A percentile compares a stretch with the other conserved stretches of the same genome.
Conservation (phyloP, 2,329 filamentous ascomycete species). For the Emergomyces orientalis region DNA sequence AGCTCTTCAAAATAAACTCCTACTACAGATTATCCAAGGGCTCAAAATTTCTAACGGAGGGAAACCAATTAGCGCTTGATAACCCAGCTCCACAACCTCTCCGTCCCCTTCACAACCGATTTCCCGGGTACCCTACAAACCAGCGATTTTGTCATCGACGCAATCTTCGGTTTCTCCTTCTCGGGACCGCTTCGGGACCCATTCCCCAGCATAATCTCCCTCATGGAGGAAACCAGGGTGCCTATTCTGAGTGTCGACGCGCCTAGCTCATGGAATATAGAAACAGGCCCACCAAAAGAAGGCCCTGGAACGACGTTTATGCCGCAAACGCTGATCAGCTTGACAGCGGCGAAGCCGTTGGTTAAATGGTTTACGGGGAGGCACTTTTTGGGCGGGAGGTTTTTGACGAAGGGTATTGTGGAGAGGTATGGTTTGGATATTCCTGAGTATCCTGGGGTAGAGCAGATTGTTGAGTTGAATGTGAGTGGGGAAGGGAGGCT, state of each 20-base stretch:
- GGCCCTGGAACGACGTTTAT: conserved; percentile 65
- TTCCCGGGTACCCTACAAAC: conserved; percentile 58
- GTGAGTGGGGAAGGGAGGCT: conserved; percentile 31
- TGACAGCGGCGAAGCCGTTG: conserved; percentile 89
- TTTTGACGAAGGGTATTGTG: conserved; percentile 67
- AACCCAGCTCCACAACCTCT: conserved; percentile 74
- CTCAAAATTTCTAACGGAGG: background rate
- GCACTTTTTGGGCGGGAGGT: conserved; percentile 89
- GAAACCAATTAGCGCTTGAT: conserved; percentile 54
- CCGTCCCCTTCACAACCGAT: conserved; percentile 70
- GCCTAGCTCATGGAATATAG: conserved; percentile 90
- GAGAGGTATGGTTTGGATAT: conserved; percentile 79
- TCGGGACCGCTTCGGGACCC: conserved; percentile 86
- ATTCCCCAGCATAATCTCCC: conserved; percentile 70
- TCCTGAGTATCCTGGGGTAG: conserved; percentile 72
- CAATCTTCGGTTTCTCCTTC: conserved; percentile 95
- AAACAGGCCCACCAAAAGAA: conserved; percentile 66
- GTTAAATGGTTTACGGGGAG: conserved; percentile 70
- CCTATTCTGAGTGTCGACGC: conserved; percentile 86
- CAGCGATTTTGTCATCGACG: conserved; percentile 77
- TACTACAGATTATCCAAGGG: background rate
- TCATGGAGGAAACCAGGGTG: conserved; percentile 61
- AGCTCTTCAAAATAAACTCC: background rate
- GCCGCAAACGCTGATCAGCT: conserved; percentile 69
- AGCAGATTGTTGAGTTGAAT: conserved; percentile 75